Evolutionary conservation across 1,284 basidiomycete species (phyloP).

Genomic region (Puccinia novopanici): DNA sequence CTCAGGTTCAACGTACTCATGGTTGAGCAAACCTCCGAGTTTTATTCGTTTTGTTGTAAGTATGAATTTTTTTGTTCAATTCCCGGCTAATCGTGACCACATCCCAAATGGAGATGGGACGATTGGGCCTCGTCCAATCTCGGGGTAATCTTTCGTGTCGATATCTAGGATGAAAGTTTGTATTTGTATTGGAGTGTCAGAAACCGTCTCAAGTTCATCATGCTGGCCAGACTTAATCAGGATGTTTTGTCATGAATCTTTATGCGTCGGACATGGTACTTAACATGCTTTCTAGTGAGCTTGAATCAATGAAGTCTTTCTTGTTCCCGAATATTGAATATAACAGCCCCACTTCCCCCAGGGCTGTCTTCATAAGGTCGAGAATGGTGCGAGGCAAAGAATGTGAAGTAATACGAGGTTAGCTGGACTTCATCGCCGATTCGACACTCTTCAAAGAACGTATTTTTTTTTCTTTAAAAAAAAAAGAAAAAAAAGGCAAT

Average conservation of each 20-base stretch:
- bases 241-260: too few relatives aligned
- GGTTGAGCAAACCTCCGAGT: neutral
- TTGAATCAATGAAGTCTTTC: slow-evolving; percentile 6
- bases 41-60: neutral
- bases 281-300: neutral
- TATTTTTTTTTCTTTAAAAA: too few relatives aligned
- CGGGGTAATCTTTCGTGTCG: slow-evolving; percentile 17
- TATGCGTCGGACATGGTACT: too few relatives aligned
- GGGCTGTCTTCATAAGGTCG: neutral
- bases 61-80: slow-evolving; percentile 16
- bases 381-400: neutral
- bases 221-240: too few relatives aligned
- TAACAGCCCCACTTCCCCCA: slow-evolving; percentile 13
- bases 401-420: neutral
- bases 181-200: neutral
- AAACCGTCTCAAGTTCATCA: too few relatives aligned
- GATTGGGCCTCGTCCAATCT: slow-evolving; percentile 3
- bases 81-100: slow-evolving; percentile 27
- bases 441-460: neutral
- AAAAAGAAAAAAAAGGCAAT: neutral
- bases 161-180: neutral
- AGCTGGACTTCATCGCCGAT: neutral
- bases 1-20: neutral
- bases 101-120: neutral
- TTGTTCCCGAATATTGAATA: slow-evolving; percentile 18